These are phyloP conservation scores for Naganishia friedmannii DNA, from an alignment of 768 basidiomycete species.

Conservation along the genomic window DNA sequence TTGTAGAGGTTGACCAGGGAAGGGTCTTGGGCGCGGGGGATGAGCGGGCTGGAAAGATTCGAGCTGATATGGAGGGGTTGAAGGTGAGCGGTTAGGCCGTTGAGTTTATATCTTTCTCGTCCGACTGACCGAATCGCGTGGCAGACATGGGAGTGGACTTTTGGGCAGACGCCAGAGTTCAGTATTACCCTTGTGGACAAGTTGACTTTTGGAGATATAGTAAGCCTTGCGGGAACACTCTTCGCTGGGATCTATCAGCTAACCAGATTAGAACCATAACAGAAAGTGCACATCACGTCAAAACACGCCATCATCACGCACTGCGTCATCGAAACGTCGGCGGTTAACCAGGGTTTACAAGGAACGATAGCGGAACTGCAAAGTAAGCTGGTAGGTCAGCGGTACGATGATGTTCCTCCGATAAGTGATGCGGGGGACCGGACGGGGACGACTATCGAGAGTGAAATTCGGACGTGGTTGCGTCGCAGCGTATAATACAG, in stretches of 20 bases:
- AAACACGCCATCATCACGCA: conserved; percentile 45
- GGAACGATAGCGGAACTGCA: background rate
- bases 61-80: conserved; percentile 69
- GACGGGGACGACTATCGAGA: too few species aligned
- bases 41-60: conserved; percentile 58
- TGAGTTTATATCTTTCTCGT: background rate
- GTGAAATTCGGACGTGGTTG: conserved; percentile 3
- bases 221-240: conserved; percentile 41
- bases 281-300: conserved; percentile 32
- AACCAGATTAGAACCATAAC: background rate
- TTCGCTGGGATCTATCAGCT: background rate
- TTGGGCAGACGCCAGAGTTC: conserved; percentile 91
- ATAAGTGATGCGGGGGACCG: background rate
- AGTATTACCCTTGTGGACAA: conserved; percentile 59
- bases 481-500: background rate
- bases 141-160: conserved; percentile 89
- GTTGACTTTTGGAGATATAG: conserved; percentile 55
- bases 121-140: background rate
- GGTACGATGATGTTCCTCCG: background rate
- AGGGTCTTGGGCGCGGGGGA: conserved; percentile 49
- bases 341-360: background rate
- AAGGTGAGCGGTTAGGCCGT: conserved; percentile 59
- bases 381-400: background rate
- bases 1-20: conserved; percentile 56
- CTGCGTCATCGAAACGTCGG: background rate